Percentiles rank a stretch among this genome's conserved stretches.
These are phyloP conservation scores for Xylaria castorea DNA, from an alignment of 495 filamentous ascomycete species.

Conservation along the genomic window DNA sequence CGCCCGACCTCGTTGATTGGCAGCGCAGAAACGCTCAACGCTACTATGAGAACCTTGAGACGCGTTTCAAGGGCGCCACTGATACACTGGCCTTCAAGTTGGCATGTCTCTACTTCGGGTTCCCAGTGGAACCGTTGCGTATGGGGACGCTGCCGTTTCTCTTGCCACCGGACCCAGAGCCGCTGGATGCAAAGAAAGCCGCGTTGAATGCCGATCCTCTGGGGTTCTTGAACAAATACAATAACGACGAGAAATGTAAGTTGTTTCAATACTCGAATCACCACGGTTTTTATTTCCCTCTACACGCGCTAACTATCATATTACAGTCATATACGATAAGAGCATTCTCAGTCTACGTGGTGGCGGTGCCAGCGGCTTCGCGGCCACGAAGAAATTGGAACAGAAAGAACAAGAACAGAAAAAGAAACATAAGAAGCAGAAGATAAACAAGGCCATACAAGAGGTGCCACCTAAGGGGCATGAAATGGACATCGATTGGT, in stretches of 20 bases:
- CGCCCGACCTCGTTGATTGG: slow-evolving; percentile 26
- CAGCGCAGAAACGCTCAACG: slow-evolving; percentile 31
- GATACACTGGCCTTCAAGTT: slow-evolving; percentile 37
- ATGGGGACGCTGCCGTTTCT: slow-evolving; percentile 13
- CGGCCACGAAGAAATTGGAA: neutral
- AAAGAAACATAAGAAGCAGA: neutral
- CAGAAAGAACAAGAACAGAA: neutral
- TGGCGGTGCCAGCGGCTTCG: slow-evolving; percentile 9
- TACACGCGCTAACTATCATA: neutral
- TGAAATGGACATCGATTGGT: neutral
- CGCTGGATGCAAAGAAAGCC: neutral
- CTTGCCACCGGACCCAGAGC: slow-evolving; percentile 26
- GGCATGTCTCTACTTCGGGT: slow-evolving; percentile 39
- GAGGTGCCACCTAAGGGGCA: slow-evolving; percentile 20
- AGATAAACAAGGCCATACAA: slow-evolving; percentile 14
- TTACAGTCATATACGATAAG: neutral
- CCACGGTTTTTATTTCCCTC: neutral
- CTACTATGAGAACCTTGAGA: slow-evolving; percentile 30
- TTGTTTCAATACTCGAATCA: neutral
- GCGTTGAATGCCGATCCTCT: slow-evolving; percentile 9
- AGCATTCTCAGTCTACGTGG: slow-evolving; percentile 33
- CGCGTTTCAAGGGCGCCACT: slow-evolving; percentile 32
- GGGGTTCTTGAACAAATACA: slow-evolving; percentile 30
- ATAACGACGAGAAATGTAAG: slow-evolving; percentile 26
- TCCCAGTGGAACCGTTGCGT: slow-evolving; percentile 38